Evolutionary conservation across 2,329 filamentous ascomycete species (phyloP), one percentile per base, ranked within the genome.

Genomic region (Cyphellophora attinorum): DNA sequence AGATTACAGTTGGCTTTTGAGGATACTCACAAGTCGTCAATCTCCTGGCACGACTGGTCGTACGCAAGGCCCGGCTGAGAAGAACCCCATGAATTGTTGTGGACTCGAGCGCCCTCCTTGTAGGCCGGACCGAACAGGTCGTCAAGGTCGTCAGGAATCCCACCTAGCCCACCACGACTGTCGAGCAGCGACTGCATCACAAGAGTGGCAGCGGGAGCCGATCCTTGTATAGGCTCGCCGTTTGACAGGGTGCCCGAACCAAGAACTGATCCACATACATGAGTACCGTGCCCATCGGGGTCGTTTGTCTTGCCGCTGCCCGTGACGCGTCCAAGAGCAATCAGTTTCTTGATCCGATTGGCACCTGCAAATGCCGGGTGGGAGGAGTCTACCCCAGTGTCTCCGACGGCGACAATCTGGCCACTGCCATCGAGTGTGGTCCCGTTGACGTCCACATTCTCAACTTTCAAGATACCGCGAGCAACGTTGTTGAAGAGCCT

Each of bases 11-110:
- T n/a, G n/a, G n/a, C n/a, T n/a, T n/a, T n/a, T n/a, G n/a, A n/a
- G n/a, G n/a, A n/a, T n/a, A n/a, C n/a, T n/a, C n/a, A n/a, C n/a
- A 48, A 48, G 27, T 37, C 33, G 34, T 51, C 49, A 12, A 50
- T 44, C 27, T 45, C 42, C 10, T 30, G 27, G 5, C 39, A 32
- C 12, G 16, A 23, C 3, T 14, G 11, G 19, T 45, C 34, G 27
- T 50, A 49, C 3, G 36, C 38, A 19, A 29, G 21, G 4, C 27
- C 17, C 2, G 17, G 11, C 3, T 33, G 25, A 10, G 23, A 31
- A 13, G 38, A 32, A 5, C 47, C 47, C 46, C 44, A 50, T n/a
- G 46, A 49, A 27, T 50, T 49, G 6, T 41, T 46, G 27, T 50
- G 47, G 12, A 50, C 28, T 16, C 42, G 37, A 14, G 44, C 45